Percentiles rank a stretch among this genome's conserved stretches.
phyloP scores from a whole-genome alignment of 2,329 filamentous ascomycete genomes.

The Trichoderma asperellum region DNA sequence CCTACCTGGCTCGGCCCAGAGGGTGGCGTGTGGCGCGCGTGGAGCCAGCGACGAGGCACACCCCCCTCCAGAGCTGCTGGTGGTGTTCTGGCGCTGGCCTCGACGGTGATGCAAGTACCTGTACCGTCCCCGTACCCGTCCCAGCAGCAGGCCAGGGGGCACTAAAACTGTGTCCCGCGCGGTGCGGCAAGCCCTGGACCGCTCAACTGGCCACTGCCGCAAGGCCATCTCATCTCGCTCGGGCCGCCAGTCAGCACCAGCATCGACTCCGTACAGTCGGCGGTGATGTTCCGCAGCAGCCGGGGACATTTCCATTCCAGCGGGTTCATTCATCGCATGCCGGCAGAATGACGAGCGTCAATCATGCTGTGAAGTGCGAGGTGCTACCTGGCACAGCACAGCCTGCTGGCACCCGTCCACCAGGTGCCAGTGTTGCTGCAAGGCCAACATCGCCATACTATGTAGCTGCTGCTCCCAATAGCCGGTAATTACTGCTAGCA shows the following conservation, averaged over 20 bases:
- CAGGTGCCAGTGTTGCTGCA: neutral
- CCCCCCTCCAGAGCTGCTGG: neutral
- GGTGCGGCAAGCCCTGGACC: conserved; percentile 5
- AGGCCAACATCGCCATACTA: neutral
- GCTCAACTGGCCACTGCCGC: conserved; percentile 21
- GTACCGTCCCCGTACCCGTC: neutral
- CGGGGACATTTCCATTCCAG: conserved; percentile 3
- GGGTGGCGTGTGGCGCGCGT: conserved; percentile 23
- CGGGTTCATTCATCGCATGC: neutral
- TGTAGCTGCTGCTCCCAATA: neutral
- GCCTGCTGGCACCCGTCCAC: neutral
- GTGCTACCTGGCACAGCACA: neutral
- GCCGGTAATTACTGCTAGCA: neutral
- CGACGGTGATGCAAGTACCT: neutral
- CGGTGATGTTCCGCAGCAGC: conserved; percentile 6
- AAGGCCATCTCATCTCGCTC: conserved; percentile 20
- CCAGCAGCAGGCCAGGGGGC: neutral
- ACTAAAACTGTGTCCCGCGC: conserved; percentile 9
- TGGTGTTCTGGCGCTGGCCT: neutral
- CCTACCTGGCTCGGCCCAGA: neutral
- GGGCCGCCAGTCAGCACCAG: conserved; percentile 18
- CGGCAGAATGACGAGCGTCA: conserved; percentile 5
- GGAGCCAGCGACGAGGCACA: neutral
- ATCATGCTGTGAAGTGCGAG: neutral
- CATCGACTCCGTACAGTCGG: neutral